A percentile compares a stretch with the other conserved stretches of the same genome.
Evolutionary conservation across 352 stramenopile species (phyloP).

Genomic region (Phytophthora litchii): DNA sequence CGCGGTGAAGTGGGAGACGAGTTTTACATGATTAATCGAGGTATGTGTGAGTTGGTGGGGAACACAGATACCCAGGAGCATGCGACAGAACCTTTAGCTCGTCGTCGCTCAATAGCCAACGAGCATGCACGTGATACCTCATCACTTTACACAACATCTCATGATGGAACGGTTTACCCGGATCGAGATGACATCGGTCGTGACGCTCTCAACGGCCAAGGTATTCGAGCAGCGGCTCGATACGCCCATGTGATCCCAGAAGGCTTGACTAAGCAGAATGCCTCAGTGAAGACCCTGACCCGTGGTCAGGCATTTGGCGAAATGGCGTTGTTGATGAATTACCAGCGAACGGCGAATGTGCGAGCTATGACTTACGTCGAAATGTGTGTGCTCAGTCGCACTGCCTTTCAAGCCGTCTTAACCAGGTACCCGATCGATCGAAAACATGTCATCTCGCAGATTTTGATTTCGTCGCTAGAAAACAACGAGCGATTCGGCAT

Average conservation of each 20-base stretch:
- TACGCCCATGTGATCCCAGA: constrained; percentile 20
- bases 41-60: constrained; percentile 45
- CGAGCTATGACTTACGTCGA: constrained; percentile 50
- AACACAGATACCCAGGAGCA: constrained; percentile 32
- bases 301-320: constrained; percentile 54
- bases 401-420: constrained; percentile 40
- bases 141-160: constrained; percentile 30
- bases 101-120: constrained; percentile 15
- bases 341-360: constrained; percentile 45
- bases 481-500: constrained; percentile 42
- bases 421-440: constrained; percentile 37
- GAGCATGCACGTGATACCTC: constrained; percentile 20
- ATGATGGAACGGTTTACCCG: constrained; percentile 26
- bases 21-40: constrained; percentile 72
- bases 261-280: constrained; percentile 3
- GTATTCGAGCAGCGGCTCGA: constrained; percentile 4
- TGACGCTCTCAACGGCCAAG: neutral
- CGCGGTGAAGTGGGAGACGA: constrained; percentile 53
- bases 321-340: constrained; percentile 57
- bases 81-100: constrained; percentile 25
- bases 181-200: constrained; percentile 18
- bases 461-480: constrained; percentile 39
- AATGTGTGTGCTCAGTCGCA: constrained; percentile 49
- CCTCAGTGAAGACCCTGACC: constrained; percentile 17
- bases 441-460: constrained; percentile 38